phyloP scores from a whole-genome alignment of 2,329 filamentous ascomycete genomes.

The Lecanicillium sp. region DNA sequence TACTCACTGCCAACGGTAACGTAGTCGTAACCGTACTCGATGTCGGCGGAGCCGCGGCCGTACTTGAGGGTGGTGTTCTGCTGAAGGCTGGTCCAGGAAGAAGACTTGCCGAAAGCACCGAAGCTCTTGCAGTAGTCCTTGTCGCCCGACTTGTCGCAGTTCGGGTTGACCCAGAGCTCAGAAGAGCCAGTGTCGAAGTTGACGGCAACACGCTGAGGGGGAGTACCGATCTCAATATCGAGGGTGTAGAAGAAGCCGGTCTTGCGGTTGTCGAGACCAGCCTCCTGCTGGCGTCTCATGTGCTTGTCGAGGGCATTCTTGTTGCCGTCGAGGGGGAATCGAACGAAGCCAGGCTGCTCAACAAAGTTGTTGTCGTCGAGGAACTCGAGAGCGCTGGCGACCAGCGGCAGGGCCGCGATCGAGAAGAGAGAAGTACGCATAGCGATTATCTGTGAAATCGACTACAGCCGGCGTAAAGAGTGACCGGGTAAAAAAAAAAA shows the following conservation, averaged over 20 bases:
- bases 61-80: slow-evolving; percentile 24
- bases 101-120: slow-evolving; percentile 26
- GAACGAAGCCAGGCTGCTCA: slow-evolving; percentile 21
- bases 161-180: slow-evolving; percentile 38
- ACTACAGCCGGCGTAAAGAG: slow-evolving; percentile 21
- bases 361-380: slow-evolving; percentile 19
- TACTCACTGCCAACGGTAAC: slow-evolving; percentile 29
- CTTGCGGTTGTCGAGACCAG: slow-evolving; percentile 21
- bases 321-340: slow-evolving; percentile 25
- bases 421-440: slow-evolving; percentile 28
- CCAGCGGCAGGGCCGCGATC: slow-evolving; percentile 24
- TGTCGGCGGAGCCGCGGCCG: slow-evolving; percentile 27
- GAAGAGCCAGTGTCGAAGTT: slow-evolving; percentile 37
- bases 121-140: slow-evolving; percentile 23
- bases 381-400: slow-evolving; percentile 20
- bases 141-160: slow-evolving; percentile 28
- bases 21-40: slow-evolving; percentile 30
- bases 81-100: slow-evolving; percentile 24
- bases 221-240: slow-evolving; percentile 32
- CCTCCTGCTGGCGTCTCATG: slow-evolving; percentile 25
- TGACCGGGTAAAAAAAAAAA: slow-evolving; percentile 18
- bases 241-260: slow-evolving; percentile 34
- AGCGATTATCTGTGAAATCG: not conserved
- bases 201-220: slow-evolving; percentile 32
- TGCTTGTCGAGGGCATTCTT: slow-evolving; percentile 24